Percentiles rank a stretch among this genome's conserved stretches.
Evolutionary conservation across 495 filamentous ascomycete genomes (phyloP).

Genomic region (Jackrogersella multiformis): DNA sequence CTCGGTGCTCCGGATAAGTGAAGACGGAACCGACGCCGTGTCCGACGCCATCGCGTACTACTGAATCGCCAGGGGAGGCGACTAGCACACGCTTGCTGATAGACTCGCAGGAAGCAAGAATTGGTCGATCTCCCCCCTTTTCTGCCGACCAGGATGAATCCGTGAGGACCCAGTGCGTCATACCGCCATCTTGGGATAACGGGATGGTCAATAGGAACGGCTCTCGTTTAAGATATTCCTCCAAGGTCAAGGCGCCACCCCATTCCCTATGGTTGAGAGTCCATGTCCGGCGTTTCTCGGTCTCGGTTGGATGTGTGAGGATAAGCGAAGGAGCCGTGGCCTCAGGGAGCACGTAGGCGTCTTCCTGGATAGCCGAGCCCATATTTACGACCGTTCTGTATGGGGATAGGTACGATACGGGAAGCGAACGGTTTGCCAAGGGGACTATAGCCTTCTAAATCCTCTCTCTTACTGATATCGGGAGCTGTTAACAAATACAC

Average conservation of each 20-base stretch:
- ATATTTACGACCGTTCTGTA: constrained; percentile 31
- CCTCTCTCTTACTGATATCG: background rate
- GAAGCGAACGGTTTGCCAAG: background rate
- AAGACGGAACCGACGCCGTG: constrained; percentile 91
- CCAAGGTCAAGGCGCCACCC: constrained; percentile 70
- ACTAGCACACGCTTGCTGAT: constrained; percentile 76
- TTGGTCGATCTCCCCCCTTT: constrained; percentile 57
- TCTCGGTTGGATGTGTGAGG: constrained; percentile 72
- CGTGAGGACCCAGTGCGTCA: constrained; percentile 89
- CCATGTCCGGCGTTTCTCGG: constrained; percentile 71
- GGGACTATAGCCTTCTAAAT: background rate
- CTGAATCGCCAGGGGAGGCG: constrained; percentile 45
- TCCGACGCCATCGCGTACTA: constrained; percentile 70
- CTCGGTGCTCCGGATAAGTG: constrained; percentile 74
- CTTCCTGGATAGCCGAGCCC: constrained; percentile 35
- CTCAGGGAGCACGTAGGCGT: constrained; percentile 57
- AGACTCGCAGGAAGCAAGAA: constrained; percentile 85
- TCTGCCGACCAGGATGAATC: constrained; percentile 56
- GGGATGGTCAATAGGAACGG: constrained; percentile 70
- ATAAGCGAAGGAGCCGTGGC: constrained; percentile 68
- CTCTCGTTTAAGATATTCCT: constrained; percentile 83
- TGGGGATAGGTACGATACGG: background rate
- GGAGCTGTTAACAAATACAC: background rate
- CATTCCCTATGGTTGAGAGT: constrained; percentile 74
- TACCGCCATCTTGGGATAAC: constrained; percentile 74